Percentiles rank a stretch among this genome's conserved stretches.
phyloP scores from a whole-genome alignment of 2,329 filamentous ascomycete genomes.

The Davidsoniella australis region DNA sequence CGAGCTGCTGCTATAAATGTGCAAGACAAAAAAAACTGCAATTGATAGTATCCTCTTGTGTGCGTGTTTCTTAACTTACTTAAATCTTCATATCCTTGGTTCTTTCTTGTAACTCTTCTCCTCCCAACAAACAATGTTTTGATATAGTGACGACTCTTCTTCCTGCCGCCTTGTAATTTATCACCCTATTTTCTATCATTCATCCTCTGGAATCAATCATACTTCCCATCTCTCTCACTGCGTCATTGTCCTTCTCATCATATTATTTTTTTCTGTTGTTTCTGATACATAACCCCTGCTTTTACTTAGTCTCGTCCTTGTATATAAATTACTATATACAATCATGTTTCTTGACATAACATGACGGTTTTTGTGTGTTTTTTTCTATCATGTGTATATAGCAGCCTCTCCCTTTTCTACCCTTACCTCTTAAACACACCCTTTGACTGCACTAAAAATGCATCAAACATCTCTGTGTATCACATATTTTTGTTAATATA shows the following conservation, averaged over 20 bases:
- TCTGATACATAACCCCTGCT: no score
- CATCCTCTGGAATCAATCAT: not conserved
- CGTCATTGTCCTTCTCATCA: not conserved
- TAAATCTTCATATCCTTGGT: not conserved
- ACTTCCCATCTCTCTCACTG: no score
- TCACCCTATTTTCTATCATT: not conserved
- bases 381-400: not conserved
- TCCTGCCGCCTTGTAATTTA: constrained; percentile 10
- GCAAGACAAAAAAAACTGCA: not conserved
- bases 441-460: no score
- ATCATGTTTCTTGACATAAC: no score
- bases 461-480: not conserved
- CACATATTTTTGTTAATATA: constrained; percentile 2
- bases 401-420: no score
- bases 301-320: no score
- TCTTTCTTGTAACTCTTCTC: not conserved
- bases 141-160: constrained; percentile 9
- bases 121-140: not conserved
- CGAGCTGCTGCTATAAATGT: constrained; percentile 66
- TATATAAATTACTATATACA: not conserved
- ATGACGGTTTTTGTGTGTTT: not conserved
- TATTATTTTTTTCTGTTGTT: not conserved
- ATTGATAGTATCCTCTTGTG: no score
- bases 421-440: no score
- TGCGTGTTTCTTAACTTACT: no score